Base-by-base conservation (phyloP, 2,329 filamentous ascomycete species). In the Gnomoniopsis sp. region DNA sequence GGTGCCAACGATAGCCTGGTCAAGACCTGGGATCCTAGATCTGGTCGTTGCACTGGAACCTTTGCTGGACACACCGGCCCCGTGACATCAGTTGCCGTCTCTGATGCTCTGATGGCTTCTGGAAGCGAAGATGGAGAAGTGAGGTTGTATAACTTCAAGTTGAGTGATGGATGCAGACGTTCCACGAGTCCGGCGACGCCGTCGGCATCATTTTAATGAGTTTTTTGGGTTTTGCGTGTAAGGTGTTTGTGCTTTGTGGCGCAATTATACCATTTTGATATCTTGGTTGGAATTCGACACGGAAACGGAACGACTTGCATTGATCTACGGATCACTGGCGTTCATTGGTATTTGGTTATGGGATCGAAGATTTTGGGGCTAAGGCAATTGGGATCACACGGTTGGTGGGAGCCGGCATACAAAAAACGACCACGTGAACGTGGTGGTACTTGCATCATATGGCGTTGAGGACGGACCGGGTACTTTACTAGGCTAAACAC, bases 111-210 rank as follows among this genome's bases (percentile, higher is more conserved):
- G 44, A 89, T 99, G 79, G 90, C 91, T 33, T 96, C 90, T 66
- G 95, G 93, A 6, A 91, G 93, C 68, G 95, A 98, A 72, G 95
- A 99, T 71, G 91, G 91, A 63, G 92, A 96, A 67, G 90, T 97
- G 36, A 81, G 93, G 54, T 81, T 99, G 67, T 92, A 93, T 72
- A 90, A 87, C 67, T 93, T 93, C 68, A 82, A 85, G 63, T 30
- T 62, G 38, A 62, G 57, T 50, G 60, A 62, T 53, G 60, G 57
- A 33, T 62, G 60, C 23, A 52, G 60, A 36, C 60, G 60, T n/a
- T 62, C 60, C 1, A 57, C 60, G 19, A 62, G 60, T 33, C 60
- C 60, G 8, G 46, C 36, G 21, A 58, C 54, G n/a, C 46, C 53
- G 3, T 38, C 46, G 21, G 41, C 52, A 22, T 49, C 47, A 23